Conservation (phyloP, 1,284 basidiomycete genomes). For the Fomitopsis pinicola region DNA sequence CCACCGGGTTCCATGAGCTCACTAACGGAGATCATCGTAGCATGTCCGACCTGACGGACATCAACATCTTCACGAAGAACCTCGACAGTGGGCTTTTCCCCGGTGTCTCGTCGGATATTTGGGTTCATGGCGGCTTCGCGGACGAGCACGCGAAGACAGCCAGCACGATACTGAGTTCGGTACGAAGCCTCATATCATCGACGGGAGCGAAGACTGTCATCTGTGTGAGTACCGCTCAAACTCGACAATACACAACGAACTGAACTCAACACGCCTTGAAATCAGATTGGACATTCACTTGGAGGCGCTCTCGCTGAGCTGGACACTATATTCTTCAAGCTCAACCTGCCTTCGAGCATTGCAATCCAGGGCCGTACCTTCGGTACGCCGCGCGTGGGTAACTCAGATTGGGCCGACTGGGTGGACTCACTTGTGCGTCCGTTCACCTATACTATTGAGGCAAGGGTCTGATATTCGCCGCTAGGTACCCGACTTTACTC, state of each 20-base stretch:
- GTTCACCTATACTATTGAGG: not conserved
- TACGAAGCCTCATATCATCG: conserved; percentile 30
- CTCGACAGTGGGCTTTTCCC: conserved; percentile 46
- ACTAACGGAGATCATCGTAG: conserved; percentile 16
- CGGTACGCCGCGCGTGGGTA: conserved; percentile 37
- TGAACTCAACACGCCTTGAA: not conserved
- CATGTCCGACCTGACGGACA: conserved; percentile 45
- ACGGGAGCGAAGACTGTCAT: conserved; percentile 33
- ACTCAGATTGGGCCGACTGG: conserved; percentile 27
- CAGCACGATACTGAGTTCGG: conserved; percentile 32
- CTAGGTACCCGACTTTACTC: conserved; percentile 29
- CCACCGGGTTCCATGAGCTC: not conserved
- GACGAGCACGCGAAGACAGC: conserved; percentile 42
- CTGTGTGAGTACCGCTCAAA: conserved; percentile 21
- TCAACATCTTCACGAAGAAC: conserved; percentile 28
- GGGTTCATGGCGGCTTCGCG: conserved; percentile 47
- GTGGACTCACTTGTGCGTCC: conserved; percentile 25
- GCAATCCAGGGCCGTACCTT: conserved; percentile 33
- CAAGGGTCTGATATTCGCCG: not conserved
- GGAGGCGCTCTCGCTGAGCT: conserved; percentile 38
- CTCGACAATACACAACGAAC: not conserved
- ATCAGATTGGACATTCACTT: conserved; percentile 34
- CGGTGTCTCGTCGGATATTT: conserved; percentile 32
- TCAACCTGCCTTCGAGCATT: conserved; percentile 31
- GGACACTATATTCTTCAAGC: conserved; percentile 31